These are phyloP conservation scores for Penicillium glabrum DNA, from an alignment of 2,329 filamentous ascomycete genomes.

Conservation along the genomic window DNA sequence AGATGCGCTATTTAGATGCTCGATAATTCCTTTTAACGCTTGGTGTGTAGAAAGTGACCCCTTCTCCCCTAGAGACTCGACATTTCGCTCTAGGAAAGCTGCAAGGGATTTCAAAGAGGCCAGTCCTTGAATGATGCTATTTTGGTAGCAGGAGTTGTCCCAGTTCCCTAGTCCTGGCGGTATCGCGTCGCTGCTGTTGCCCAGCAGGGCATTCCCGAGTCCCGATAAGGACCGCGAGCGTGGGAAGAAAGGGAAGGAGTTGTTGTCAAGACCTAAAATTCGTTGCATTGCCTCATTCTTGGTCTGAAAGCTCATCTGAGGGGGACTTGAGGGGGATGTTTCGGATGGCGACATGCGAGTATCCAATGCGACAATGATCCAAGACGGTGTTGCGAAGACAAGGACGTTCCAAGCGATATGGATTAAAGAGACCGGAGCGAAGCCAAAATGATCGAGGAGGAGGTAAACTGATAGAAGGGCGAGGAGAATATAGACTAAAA, in stretches of 20 bases:
- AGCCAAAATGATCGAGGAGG: slow-evolving; percentile 31
- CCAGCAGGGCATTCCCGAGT: slow-evolving; percentile 49
- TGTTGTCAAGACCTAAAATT: slow-evolving; percentile 62
- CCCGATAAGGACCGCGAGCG: slow-evolving; percentile 56
- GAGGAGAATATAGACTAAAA: slow-evolving; percentile 30
- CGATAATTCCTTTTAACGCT: slow-evolving; percentile 65
- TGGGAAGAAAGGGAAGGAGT: slow-evolving; percentile 59
- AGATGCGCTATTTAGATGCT: slow-evolving; percentile 65
- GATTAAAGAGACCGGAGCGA: slow-evolving; percentile 30
- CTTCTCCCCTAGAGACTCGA: slow-evolving; percentile 37
- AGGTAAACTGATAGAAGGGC: slow-evolving; percentile 30
- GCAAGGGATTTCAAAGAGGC: slow-evolving; percentile 72
- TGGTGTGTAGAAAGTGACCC: slow-evolving; percentile 48
- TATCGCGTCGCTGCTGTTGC: slow-evolving; percentile 30
- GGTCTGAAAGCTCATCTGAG: slow-evolving; percentile 38
- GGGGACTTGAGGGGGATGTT: slow-evolving; percentile 42
- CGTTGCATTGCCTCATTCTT: slow-evolving; percentile 67
- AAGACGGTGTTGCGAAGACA: slow-evolving; percentile 41
- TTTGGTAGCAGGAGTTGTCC: slow-evolving; percentile 97
- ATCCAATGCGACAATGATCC: slow-evolving; percentile 49
- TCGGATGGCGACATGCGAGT: slow-evolving; percentile 46
- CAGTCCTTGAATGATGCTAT: slow-evolving; percentile 85
- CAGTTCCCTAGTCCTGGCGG: slow-evolving; percentile 76
- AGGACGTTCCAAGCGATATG: slow-evolving; percentile 39
- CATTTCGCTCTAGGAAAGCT: slow-evolving; percentile 59